phyloP scores from a whole-genome alignment of 495 filamentous ascomycete species.

The Daldinia loculata region DNA sequence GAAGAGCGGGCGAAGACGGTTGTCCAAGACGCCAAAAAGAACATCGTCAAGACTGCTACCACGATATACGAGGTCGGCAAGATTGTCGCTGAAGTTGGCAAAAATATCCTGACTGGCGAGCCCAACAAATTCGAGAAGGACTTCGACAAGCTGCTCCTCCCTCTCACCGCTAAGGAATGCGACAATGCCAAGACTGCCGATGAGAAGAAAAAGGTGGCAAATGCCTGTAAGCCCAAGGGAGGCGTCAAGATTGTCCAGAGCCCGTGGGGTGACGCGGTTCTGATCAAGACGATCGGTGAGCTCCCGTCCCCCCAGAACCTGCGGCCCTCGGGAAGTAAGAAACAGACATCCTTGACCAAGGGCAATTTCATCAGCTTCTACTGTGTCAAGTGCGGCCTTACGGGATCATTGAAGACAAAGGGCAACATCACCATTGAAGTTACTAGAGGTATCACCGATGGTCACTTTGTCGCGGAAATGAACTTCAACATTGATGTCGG shows the following conservation, averaged over 20 bases:
- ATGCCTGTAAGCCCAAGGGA: constrained; percentile 26
- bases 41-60: constrained; percentile 3
- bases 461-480: constrained; percentile 10
- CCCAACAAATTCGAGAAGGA: constrained; percentile 20
- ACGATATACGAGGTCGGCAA: not conserved
- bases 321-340: constrained; percentile 17
- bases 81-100: not conserved
- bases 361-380: constrained; percentile 27
- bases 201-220: constrained; percentile 24
- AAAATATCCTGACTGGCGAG: constrained; percentile 14
- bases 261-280: constrained; percentile 25
- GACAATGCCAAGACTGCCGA: constrained; percentile 19
- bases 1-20: constrained; percentile 7
- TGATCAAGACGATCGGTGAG: constrained; percentile 16
- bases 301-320: not conserved
- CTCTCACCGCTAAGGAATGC: constrained; percentile 20
- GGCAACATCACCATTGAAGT: constrained; percentile 21
- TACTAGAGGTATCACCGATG: constrained; percentile 19
- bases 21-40: not conserved
- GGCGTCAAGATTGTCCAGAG: constrained; percentile 17
- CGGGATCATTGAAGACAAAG: constrained; percentile 11
- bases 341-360: constrained; percentile 12
- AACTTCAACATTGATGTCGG: constrained; percentile 14
- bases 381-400: constrained; percentile 31
- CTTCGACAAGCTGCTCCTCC: constrained; percentile 22